These are phyloP conservation scores for Antrodiella citrinella DNA, from an alignment of 768 basidiomycete genomes.

Conservation along the genomic window DNA sequence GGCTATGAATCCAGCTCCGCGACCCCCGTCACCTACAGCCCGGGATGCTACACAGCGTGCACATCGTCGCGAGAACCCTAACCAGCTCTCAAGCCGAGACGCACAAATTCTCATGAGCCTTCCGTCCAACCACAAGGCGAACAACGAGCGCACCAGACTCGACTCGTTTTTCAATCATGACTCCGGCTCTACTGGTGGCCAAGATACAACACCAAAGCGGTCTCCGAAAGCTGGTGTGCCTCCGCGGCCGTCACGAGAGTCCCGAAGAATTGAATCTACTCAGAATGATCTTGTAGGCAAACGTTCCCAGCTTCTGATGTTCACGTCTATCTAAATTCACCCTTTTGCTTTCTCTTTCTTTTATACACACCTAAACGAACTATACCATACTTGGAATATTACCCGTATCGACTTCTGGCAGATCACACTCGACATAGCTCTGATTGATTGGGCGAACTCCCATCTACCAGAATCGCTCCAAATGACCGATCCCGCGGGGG, in stretches of 20 bases:
- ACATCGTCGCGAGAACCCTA: conserved; percentile 75
- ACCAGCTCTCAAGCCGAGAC: conserved; percentile 73
- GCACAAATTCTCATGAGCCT: conserved; percentile 70
- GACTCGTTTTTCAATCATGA: conserved; percentile 52
- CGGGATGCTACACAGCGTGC: conserved; percentile 86
- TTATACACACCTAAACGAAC: neutral
- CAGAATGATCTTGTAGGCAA: conserved; percentile 4
- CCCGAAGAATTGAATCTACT: conserved; percentile 29
- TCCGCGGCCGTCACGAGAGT: conserved; percentile 62
- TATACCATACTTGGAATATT: neutral
- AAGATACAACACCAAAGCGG: conserved; percentile 20
- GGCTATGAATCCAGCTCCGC: conserved; percentile 91
- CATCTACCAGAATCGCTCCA: conserved; percentile 62
- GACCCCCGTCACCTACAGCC: conserved; percentile 87
- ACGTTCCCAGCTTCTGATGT: conserved; percentile 2
- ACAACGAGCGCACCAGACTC: conserved; percentile 37
- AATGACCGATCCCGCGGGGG: conserved; percentile 35
- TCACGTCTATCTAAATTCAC: neutral
- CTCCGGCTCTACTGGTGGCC: conserved; percentile 16
- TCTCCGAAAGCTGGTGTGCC: conserved; percentile 30
- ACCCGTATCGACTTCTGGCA: neutral
- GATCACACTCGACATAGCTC: conserved; percentile 32
- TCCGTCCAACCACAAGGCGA: conserved; percentile 24
- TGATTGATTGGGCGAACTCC: conserved; percentile 86
- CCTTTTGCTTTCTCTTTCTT: neutral